phyloP scores from a whole-genome alignment of 2,329 filamentous ascomycete species.

The Lachnellula hyalina region DNA sequence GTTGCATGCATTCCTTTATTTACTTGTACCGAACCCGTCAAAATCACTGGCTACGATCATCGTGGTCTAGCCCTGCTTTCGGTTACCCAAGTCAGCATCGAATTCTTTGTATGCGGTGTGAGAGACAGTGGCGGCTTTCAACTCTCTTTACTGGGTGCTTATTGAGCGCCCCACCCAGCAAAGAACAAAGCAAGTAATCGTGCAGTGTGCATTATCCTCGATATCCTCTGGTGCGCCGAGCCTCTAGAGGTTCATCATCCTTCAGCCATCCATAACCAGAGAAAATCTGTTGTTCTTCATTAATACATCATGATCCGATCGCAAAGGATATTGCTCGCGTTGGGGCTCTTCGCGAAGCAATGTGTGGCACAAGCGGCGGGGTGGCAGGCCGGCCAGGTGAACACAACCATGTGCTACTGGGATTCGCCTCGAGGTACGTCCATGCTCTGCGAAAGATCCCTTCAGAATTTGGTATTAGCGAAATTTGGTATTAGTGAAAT shows the following conservation, averaged over 20 bases:
- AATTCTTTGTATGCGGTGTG: not conserved
- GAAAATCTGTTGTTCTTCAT: not conserved
- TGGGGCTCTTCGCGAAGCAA: conserved; percentile 22
- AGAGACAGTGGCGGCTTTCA: conserved; percentile 7
- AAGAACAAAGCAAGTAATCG: not conserved
- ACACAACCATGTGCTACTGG: conserved; percentile 58
- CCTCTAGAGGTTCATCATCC: conserved; percentile 4
- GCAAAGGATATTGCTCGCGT: conserved; percentile 10
- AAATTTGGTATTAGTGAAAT: not conserved
- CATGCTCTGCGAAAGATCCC: not conserved
- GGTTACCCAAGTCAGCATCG: not conserved
- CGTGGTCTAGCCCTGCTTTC: conserved; percentile 1
- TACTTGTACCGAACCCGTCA: not conserved
- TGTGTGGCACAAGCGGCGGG: conserved; percentile 39
- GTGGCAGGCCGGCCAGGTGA: conserved; percentile 50
- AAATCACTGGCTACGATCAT: not conserved
- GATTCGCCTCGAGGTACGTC: conserved; percentile 34
- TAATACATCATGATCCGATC: conserved; percentile 16
- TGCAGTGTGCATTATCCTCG: conserved; percentile 5
- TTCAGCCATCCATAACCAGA: not conserved
- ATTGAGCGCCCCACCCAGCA: not conserved
- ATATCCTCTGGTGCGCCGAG: conserved; percentile 7
- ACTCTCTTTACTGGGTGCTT: conserved; percentile 1
- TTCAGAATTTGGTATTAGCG: no score
- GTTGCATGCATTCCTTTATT: not conserved